Evolutionary conservation across 2,329 filamentous ascomycete species (phyloP), one percentile per base, ranked within the genome.

Genomic region (Beauveria sp.): DNA sequence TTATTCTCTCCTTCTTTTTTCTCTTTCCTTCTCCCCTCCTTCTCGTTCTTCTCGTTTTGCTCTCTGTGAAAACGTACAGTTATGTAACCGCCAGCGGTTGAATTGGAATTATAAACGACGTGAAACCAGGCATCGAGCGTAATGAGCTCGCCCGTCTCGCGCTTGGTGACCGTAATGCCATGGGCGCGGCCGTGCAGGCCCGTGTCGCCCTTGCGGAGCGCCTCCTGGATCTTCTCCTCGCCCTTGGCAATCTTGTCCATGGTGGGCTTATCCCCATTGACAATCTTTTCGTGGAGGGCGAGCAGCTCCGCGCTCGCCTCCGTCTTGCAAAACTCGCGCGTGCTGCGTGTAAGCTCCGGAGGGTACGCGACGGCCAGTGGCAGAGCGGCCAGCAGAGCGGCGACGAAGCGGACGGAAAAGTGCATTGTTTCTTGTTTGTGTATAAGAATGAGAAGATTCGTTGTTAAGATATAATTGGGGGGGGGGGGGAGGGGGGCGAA

Each of bases 71-170:
- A 45, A 66, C 71, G 65, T 66, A 75, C 72, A 3, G 71, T 72
- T 38, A 75, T 58, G 52, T 73, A 75, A 24, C 73, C 73, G 47
- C 69, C 73, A 28, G 60, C 63, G 24, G 67, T 69, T 22, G 68
- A 52, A 70, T 81, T 79, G 66, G 78, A 66, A 51, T 77, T 78
- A 63, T 70, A 74, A 62, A 75, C 68, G 18, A 75, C 71, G 65
- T 75, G 73, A 64, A 75, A 73, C 65, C 75, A 74, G 49, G 70
- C 66, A 49, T 72, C 68, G 46, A 75, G 67, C 55, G 62, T 70
- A 64, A 73, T 67, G 26, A 60, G 57, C 34, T 52, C 57, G 24
- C 49, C 49, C 14, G 40, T 60, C 3, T 60, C 57, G 3, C 57
- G 47, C 18, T 40, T 51, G 26, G 42, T 52, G 26, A 52, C 57